Evolutionary conservation across 495 filamentous ascomycete species (phyloP).

Genomic region (Lindgomyces ingoldianus): DNA sequence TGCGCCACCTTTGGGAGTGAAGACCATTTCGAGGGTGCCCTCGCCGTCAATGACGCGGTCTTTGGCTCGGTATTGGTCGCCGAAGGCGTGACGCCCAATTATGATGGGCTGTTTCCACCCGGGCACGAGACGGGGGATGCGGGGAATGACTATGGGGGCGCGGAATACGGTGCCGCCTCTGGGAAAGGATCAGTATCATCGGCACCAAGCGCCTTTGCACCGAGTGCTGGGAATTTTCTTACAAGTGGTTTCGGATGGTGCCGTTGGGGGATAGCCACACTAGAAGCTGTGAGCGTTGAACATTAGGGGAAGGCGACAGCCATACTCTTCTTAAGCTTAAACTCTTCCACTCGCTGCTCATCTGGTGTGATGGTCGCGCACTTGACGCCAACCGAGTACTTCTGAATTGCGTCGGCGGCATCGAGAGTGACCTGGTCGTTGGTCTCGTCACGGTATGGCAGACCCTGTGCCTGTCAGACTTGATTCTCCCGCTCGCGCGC

Average conservation of each 20-base stretch:
- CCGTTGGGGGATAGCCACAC: conserved; percentile 99
- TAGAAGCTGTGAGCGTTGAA: conserved; percentile 38
- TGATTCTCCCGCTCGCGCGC: background rate
- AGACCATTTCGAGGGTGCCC: conserved; percentile 90
- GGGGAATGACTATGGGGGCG: conserved; percentile 93
- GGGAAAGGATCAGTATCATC: no score
- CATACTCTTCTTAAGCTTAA: conserved; percentile 95
- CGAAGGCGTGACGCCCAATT: conserved; percentile 97
- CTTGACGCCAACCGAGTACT: conserved; percentile 98
- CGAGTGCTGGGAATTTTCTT: no score
- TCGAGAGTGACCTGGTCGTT: conserved; percentile 94
- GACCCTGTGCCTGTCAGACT: conserved; percentile 54
- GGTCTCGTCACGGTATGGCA: conserved; percentile 93
- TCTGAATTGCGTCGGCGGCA: conserved; percentile 95
- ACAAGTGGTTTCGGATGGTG: conserved; percentile 91
- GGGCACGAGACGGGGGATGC: conserved; percentile 86
- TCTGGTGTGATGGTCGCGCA: conserved; percentile 99
- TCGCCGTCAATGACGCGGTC: conserved; percentile 78
- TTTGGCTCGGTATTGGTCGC: conserved; percentile 96
- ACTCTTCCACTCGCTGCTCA: conserved; percentile 93
- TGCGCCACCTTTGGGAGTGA: conserved; percentile 79
- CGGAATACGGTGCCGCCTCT: conserved; percentile 94
- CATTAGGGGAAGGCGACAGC: background rate
- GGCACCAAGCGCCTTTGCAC: no score
- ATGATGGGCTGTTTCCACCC: conserved; percentile 99